Conservation (phyloP, 768 basidiomycete species). For the Phanerochaete carnosa region DNA sequence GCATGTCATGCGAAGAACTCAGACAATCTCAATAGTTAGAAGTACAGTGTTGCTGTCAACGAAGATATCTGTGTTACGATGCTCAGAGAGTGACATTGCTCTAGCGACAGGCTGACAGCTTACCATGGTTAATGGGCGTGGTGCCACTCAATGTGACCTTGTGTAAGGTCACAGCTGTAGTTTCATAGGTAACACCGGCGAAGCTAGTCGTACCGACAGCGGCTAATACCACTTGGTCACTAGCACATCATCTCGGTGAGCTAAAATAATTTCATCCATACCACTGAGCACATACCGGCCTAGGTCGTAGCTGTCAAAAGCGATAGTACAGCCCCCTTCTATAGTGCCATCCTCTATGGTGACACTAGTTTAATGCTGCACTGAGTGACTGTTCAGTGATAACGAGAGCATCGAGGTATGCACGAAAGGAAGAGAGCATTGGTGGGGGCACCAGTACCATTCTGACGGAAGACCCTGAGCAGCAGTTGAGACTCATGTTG, state of each 20-base stretch:
- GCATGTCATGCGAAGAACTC: no score
- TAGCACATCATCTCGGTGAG: slow-evolving; percentile 10
- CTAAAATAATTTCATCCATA: not conserved
- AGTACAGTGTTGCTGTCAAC: no score
- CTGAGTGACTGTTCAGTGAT: not conserved
- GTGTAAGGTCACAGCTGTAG: slow-evolving; percentile 39
- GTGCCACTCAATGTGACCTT: slow-evolving; percentile 50
- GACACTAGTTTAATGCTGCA: slow-evolving; percentile 14
- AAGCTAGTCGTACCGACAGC: slow-evolving; percentile 38
- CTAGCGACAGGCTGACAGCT: no score
- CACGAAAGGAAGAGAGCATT: slow-evolving; percentile 34
- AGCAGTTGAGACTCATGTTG: no score
- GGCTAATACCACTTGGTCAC: slow-evolving; percentile 35
- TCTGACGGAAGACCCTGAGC: slow-evolving; percentile 28
- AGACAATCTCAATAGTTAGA: no score
- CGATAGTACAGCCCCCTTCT: slow-evolving; percentile 23
- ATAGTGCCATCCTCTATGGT: slow-evolving; percentile 21
- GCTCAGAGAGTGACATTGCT: no score
- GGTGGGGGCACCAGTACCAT: slow-evolving; percentile 26
- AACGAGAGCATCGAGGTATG: slow-evolving; percentile 10
- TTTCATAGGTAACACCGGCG: slow-evolving; percentile 42
- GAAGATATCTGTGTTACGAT: no score
- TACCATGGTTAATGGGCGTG: slow-evolving; percentile 46
- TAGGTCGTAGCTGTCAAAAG: slow-evolving; percentile 27
- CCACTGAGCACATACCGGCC: slow-evolving; percentile 26